Evolutionary conservation across 257 asterid species (phyloP), one percentile per base, ranked within the genome.

Genomic region (Penstemon newberryi): DNA sequence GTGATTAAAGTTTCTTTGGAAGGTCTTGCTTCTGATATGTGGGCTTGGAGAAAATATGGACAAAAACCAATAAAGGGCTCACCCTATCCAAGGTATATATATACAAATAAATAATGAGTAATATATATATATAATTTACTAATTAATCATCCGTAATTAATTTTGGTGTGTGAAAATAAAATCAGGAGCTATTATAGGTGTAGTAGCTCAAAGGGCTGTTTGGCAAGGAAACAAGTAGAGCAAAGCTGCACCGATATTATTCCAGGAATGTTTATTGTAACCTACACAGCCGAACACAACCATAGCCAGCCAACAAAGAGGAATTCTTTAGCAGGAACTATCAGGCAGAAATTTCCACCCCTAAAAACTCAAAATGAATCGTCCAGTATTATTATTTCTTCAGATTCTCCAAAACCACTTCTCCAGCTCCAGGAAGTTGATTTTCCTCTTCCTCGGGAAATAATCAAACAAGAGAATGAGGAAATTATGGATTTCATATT

Each of bases 171-270:
- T 5, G 9, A 15, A 38, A 7, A 7, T n/a, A 42, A 15, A 25
- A 1, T 25, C 80, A 86, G 92, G 78, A 82, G 87, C 25, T 86
- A 84, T 65, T 86, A 86, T 74, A 82, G 58, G 75, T 86, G 92
- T 69, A 86, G 92, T 71, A 81, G 86, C 3, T 82, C 74, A 54
- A 86, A 84, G 56, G 85, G 83, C 0, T 86, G 92, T 84, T 60
- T 76, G 86, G 92, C 92, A 18, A 63, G 92, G 38, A 86, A 84
- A 38, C 92, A 86, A 82, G 92, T 86, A 72, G 92, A 86, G 89
- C 77, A 85, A 58, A 72, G 79, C 42, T 73, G 75, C 70, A 75
- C 86, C 63, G 87, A 83, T 15, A 15, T 15, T 15, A 15, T 15
- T 75, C 86, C 87, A 63, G 77, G 78, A 40, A 83, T 83, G 83